These are phyloP conservation scores for Aspergillus ochraceus DNA, from an alignment of 2,329 filamentous ascomycete species.

Conservation along the genomic window DNA sequence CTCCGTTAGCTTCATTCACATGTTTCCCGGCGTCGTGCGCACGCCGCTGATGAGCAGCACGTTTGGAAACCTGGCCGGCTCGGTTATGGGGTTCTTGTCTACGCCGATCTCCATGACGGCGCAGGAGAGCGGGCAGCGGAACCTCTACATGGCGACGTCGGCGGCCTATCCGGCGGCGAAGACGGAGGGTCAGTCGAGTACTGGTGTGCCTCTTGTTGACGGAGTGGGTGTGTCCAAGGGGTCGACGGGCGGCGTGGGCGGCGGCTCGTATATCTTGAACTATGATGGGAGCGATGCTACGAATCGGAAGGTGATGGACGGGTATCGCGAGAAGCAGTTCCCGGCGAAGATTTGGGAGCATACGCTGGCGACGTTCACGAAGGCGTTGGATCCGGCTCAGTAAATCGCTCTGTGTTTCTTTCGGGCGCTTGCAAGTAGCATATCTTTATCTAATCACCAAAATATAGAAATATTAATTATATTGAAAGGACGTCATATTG, in stretches of 20 bases:
- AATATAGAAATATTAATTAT: too few species aligned
- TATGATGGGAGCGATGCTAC: conserved; percentile 22
- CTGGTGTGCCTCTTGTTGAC: conserved; percentile 14
- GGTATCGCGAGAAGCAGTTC: conserved; percentile 28
- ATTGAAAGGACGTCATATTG: too few species aligned
- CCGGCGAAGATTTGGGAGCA: conserved; percentile 34
- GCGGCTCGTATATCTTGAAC: conserved; percentile 30
- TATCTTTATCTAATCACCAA: too few species aligned
- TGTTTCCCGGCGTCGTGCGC: conserved; percentile 50
- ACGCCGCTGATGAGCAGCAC: conserved; percentile 38
- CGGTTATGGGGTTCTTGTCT: conserved; percentile 10
- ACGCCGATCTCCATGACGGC: conserved; percentile 17
- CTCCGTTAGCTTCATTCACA: conserved; percentile 50
- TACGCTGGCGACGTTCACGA: conserved; percentile 23
- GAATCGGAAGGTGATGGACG: conserved; percentile 23
- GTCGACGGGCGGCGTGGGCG: conserved; percentile 29
- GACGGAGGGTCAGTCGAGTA: background rate
- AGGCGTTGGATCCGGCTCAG: conserved; percentile 10
- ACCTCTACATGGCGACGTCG: conserved; percentile 44
- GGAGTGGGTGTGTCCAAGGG: conserved; percentile 19
- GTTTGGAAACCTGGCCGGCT: conserved; percentile 31
- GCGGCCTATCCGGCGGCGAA: conserved; percentile 30
- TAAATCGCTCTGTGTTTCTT: background rate
- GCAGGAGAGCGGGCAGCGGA: conserved; percentile 47
- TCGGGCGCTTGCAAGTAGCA: too few species aligned